Conservation (phyloP, 768 basidiomycete genomes). For the Psilocybe azurescens region DNA sequence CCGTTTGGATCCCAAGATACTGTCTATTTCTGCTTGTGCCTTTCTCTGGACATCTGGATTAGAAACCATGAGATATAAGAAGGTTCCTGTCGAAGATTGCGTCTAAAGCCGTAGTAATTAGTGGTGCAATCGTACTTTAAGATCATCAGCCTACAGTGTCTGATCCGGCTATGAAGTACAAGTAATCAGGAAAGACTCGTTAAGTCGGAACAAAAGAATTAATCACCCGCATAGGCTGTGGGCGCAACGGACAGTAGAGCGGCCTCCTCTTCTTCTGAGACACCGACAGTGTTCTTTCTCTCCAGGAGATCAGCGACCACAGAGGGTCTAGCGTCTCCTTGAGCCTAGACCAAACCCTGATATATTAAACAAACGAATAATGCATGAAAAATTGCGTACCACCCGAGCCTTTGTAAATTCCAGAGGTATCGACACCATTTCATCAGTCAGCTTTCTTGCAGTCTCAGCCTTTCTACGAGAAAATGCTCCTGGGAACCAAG, state of each 20-base stretch:
- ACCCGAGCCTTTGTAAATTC: slow-evolving; percentile 14
- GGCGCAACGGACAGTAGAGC: background rate
- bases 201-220: background rate
- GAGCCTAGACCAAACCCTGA: background rate
- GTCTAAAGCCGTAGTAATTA: slow-evolving; percentile 2
- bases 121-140: too few species aligned
- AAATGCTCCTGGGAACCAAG: slow-evolving; percentile 20
- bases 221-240: background rate
- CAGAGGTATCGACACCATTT: slow-evolving; percentile 12
- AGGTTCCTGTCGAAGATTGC: slow-evolving; percentile 15
- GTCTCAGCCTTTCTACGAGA: slow-evolving; percentile 6
- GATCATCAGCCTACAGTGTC: background rate
- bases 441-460: background rate
- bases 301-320: background rate
- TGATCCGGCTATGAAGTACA: background rate
- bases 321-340: background rate
- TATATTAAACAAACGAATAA: too few species aligned
- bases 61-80: slow-evolving; percentile 34
- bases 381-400: background rate
- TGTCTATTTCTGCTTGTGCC: slow-evolving; percentile 39
- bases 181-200: background rate
- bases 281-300: background rate
- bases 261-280: background rate
- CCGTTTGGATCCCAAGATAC: slow-evolving; percentile 31
- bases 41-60: slow-evolving; percentile 34